Base-by-base conservation (phyloP, 345 rosid species). In the Turritis glabra region DNA sequence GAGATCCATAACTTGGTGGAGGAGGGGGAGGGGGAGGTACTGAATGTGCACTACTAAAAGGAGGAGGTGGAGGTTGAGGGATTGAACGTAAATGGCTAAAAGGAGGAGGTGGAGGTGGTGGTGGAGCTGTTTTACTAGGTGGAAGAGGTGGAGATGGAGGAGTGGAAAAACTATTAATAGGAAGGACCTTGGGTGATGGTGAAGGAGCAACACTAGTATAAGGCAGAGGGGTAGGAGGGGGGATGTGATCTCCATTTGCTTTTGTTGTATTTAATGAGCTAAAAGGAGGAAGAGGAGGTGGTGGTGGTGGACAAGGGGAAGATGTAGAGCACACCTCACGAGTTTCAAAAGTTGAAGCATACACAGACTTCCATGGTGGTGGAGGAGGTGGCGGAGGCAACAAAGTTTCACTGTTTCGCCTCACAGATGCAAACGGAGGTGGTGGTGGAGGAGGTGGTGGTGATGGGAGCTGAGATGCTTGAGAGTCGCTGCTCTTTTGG, bases 291-390 rank as follows among this genome's bases (percentile, higher is more conserved):
- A 73, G 80, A 0, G 80, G 78, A 0, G 81, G 82, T 4, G 81
- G 82, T 14, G 83, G 81, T 15, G 81, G 76, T 1, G 79, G 62
- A 25, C 58, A 30, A 41, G 30, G 48, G 15, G 51, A 71, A 51
- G 83, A 71, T 17, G 66, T 46, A 50, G 79, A 58, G 67, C 32
- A 17, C 22, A 54, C 40, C 60, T 32, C 58, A 27, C 38, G 72
- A 70, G 64, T 65, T 58, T 67, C 64, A 48, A 67, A 63, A 40
- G 21, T 63, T 26, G 77, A 80, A 81, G 75, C 44, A 77, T 35
- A 62, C 17, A 59, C 78, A 73, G 80, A 74, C 43, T 80, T 85
- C 97, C 96, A 86, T 75, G 93, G 87, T 44, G 87, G 83, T 33
- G 85, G 78, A 19, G 83, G 82, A 37, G 87, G 90, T 7, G 88